These are phyloP conservation scores for Ganoderma sp. DNA, from an alignment of 1,284 basidiomycete species.

Conservation along the genomic window DNA sequence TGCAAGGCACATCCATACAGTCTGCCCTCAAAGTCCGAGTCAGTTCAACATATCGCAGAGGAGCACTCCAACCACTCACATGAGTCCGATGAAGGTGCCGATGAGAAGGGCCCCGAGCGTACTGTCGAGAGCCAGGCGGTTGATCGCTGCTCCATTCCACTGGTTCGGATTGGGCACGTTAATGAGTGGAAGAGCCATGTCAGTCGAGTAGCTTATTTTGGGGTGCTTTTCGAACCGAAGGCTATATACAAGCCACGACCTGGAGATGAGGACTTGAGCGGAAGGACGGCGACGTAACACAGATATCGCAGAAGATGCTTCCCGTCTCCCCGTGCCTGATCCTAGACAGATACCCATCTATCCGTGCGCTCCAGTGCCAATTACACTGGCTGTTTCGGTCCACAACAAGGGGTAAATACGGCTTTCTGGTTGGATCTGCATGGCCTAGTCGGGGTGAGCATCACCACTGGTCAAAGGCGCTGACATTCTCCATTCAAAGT, in stretches of 20 bases:
- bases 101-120: slow-evolving; percentile 12
- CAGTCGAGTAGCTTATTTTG: neutral
- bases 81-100: slow-evolving; percentile 14
- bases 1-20: slow-evolving; percentile 3
- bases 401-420: neutral
- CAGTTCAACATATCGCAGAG: neutral
- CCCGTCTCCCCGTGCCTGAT: neutral
- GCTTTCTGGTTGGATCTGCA: neutral
- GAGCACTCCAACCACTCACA: neutral
- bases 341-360: neutral
- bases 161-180: neutral
- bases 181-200: neutral
- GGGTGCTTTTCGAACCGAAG: neutral
- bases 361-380: neutral
- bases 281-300: neutral
- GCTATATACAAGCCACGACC: neutral
- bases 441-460: neutral
- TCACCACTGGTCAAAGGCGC: neutral
- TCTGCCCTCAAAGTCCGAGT: neutral
- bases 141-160: neutral
- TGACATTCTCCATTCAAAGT: neutral
- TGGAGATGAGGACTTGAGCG: neutral
- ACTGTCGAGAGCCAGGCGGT: neutral
- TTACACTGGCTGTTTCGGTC: neutral
- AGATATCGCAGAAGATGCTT: neutral